Conservation (phyloP, 148 eudicot species). For the Cornus florida region DNA sequence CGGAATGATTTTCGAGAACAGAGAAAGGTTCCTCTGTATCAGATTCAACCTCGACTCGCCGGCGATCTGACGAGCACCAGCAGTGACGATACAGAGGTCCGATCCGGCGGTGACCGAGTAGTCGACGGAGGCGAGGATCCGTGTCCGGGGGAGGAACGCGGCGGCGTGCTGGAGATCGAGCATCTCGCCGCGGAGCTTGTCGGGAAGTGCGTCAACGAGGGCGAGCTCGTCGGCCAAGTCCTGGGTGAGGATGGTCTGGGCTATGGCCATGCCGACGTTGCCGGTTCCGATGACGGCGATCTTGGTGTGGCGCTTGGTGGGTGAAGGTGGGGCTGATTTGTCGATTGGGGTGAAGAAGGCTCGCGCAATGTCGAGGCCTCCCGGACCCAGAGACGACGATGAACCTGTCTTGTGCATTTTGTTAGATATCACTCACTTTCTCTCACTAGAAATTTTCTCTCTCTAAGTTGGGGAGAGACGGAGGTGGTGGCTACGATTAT, state of each 20-base stretch:
- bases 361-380: slow-evolving; percentile 53
- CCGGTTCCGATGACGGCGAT: slow-evolving; percentile 82
- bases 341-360: slow-evolving; percentile 68
- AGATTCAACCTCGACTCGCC: slow-evolving; percentile 87
- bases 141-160: slow-evolving; percentile 85
- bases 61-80: slow-evolving; percentile 78
- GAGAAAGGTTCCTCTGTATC: slow-evolving; percentile 62
- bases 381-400: slow-evolving; percentile 42
- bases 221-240: slow-evolving; percentile 79
- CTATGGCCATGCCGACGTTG: slow-evolving; percentile 95
- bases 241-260: slow-evolving; percentile 87
- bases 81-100: slow-evolving; percentile 83
- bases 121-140: slow-evolving; percentile 66
- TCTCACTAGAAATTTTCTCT: background rate
- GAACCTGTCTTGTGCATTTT: background rate
- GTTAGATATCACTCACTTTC: background rate
- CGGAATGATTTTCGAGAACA: slow-evolving; percentile 64
- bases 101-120: slow-evolving; percentile 55
- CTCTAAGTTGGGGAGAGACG: background rate
- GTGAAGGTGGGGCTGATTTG: slow-evolving; percentile 46
- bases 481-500: background rate
- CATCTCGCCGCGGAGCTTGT: slow-evolving; percentile 88
- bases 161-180: slow-evolving; percentile 94
- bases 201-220: slow-evolving; percentile 72
- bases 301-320: slow-evolving; percentile 62